Percentiles rank a stretch among this genome's conserved stretches.
Conservation (phyloP, 441 rosid genomes). For the Kokia cookei region DNA sequence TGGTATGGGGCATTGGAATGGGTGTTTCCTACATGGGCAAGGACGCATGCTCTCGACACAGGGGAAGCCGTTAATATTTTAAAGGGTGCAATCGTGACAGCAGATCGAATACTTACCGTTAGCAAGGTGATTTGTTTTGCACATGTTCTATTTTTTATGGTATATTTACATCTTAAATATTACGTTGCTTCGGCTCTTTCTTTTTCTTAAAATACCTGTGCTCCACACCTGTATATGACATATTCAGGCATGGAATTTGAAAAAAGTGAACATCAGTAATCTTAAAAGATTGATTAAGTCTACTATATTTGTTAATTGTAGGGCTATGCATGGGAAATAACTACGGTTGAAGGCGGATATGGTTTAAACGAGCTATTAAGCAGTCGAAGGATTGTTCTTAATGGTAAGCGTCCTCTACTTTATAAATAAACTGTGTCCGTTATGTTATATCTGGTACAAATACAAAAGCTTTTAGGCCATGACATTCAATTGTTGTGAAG, state of each 20-base stretch:
- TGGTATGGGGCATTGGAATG: conserved; percentile 94
- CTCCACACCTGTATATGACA: too few relatives aligned
- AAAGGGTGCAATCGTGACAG: conserved; percentile 91
- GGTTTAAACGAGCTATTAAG: conserved; percentile 74
- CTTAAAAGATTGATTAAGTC: not conserved
- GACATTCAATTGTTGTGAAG: not conserved
- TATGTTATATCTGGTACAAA: not conserved
- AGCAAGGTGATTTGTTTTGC: conserved; percentile 60
- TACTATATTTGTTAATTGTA: conserved; percentile 22
- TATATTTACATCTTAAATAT: not conserved
- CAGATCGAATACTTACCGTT: conserved; percentile 86
- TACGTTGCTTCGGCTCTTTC: not conserved
- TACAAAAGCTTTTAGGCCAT: not conserved
- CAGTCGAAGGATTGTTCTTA: conserved; percentile 67
- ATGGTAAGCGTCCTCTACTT: conserved; percentile 40
- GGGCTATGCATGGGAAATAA: conserved; percentile 98
- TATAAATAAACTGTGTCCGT: not conserved
- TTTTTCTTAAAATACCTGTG: too few relatives aligned
- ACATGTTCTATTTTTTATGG: not conserved
- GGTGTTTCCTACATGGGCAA: conserved; percentile 97
- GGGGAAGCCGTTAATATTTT: conserved; percentile 95
- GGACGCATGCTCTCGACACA: conserved; percentile 98
- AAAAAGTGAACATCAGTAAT: not conserved
- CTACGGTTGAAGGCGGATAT: conserved; percentile 91
- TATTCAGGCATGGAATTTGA: too few relatives aligned